These are phyloP conservation scores for Calocera viscosa DNA, from an alignment of 768 basidiomycete species.

Conservation along the genomic window DNA sequence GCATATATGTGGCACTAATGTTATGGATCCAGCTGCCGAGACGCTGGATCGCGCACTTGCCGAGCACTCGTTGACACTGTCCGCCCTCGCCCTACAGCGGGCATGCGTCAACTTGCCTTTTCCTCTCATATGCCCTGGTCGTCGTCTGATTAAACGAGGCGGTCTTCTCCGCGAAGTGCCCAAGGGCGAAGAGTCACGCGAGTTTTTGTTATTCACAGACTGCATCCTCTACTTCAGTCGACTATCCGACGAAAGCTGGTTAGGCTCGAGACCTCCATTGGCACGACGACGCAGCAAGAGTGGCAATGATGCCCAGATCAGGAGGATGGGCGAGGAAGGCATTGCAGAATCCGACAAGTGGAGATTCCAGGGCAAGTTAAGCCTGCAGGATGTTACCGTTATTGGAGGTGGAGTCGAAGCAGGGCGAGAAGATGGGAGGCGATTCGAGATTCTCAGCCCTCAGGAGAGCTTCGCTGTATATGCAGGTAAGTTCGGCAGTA, in stretches of 20 bases:
- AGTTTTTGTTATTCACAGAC: slow-evolving; percentile 75
- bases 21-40: slow-evolving; percentile 47
- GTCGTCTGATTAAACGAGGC: slow-evolving; percentile 55
- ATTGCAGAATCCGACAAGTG: slow-evolving; percentile 40
- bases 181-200: slow-evolving; percentile 38
- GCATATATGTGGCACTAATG: neutral
- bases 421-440: slow-evolving; percentile 37
- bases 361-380: slow-evolving; percentile 56
- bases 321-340: slow-evolving; percentile 16
- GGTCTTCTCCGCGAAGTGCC: slow-evolving; percentile 14
- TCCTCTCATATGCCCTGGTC: slow-evolving; percentile 67
- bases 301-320: slow-evolving; percentile 40
- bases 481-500: slow-evolving; percentile 36
- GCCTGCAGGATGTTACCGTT: slow-evolving; percentile 65
- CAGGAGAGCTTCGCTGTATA: slow-evolving; percentile 54
- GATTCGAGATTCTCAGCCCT: slow-evolving; percentile 65
- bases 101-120: slow-evolving; percentile 63
- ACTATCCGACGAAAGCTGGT: slow-evolving; percentile 29
- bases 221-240: slow-evolving; percentile 62
- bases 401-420: slow-evolving; percentile 41
- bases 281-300: slow-evolving; percentile 44
- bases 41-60: slow-evolving; percentile 71
- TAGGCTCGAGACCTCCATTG: slow-evolving; percentile 26
- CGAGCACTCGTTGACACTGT: slow-evolving; percentile 61
- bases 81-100: slow-evolving; percentile 65